Base-by-base conservation (phyloP, 176 grass and related monocot species). In the Carex parvula region DNA sequence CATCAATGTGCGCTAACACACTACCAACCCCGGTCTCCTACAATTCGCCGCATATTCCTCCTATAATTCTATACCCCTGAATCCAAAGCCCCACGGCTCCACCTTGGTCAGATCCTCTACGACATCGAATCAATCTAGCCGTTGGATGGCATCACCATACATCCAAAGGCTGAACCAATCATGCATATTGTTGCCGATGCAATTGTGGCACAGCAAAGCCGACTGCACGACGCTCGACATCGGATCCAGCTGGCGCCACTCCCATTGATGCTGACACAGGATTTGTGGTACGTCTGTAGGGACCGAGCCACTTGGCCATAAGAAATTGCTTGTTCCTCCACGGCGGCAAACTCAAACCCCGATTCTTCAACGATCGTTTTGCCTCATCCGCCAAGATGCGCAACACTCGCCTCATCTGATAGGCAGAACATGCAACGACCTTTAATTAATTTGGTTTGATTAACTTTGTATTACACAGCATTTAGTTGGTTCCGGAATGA, bases 261-360 rank as follows among this genome's bases (percentile, higher is more conserved):
- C 64, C 66, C 1, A 79, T 55, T n/a, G 86, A 83, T 2, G 64
- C 30, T 14, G 82, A 54, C 8, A 89, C 44, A 3, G 86, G 24
- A 81, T 86, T 89, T 59, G 81, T 55, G 3, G 92, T 91, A 41
- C 92, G 72, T 71, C 60, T 84, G 79, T 94, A 89, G 4, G 89
- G 85, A 20, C 92, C 92, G 2, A 94, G 85, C 92, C 92, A 94
- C 80, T 94, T 91, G 10, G 92, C 85, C 12, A 86, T 37, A 78
- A 91, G 86, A 90, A 89, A 94, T 30, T 53, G 56, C 48, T 78
- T 62, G 59, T 91, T 91, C 82, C 89, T 83, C 92, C 92, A 94
- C 9, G 89, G 92, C 37, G 92, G 92, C 46, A 94, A 87, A 64
- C 83, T 89, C 42, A 94, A 84, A 52, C 85, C 85, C 82, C 82